Evolutionary conservation across 2,329 filamentous ascomycete genomes (phyloP), one percentile per base, ranked within the genome.

Genomic region (Colletotrichum chrysophilum): DNA sequence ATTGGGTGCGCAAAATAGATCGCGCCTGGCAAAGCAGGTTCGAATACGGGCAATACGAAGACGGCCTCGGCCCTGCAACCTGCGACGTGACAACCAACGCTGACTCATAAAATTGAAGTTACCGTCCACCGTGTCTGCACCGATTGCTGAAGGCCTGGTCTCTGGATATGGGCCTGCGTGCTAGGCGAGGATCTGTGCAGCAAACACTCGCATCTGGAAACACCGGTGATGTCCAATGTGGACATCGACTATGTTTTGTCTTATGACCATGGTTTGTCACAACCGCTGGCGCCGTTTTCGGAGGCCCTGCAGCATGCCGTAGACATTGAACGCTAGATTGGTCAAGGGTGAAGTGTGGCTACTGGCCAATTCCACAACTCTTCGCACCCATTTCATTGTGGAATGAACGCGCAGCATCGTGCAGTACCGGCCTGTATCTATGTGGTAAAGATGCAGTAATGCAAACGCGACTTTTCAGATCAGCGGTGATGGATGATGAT

Each of bases 401-500:
- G 6, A 21, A 21, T 21, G 12, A 21, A 13, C 1, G 1, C 0
- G 10, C n/a, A 52, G 43, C 5, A 52, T 52, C 43, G 43, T 52
- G 43, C 43, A 0, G 3, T 7, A 52, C 0, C n/a, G 3, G 12
- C 5, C 12, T 24, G n/a, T 21, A 7, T 52, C 5, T 3, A 21
- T 13, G 43, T 1, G 43, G 12, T 13, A 13, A 24, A 7, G 5
- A 13, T 21, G n/a, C 43, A 24, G 43, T 21, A 1, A 52, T 52
- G n/a, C n/a, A 52, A 2, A 1, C n/a, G 12, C 4, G 1, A 24
- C n/a, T 4, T 21, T 6, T 21, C 0, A 52, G 10, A 2, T 52
- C 5, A 52, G 2, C 43, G 0, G n/a, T 13, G 43, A 21, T 52
- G 43, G n/a, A 0, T 13, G n/a, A 21, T 52, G n/a, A 21, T 21